These are phyloP conservation scores for Mycena vulgaris DNA, from an alignment of 768 basidiomycete genomes.

Conservation along the genomic window DNA sequence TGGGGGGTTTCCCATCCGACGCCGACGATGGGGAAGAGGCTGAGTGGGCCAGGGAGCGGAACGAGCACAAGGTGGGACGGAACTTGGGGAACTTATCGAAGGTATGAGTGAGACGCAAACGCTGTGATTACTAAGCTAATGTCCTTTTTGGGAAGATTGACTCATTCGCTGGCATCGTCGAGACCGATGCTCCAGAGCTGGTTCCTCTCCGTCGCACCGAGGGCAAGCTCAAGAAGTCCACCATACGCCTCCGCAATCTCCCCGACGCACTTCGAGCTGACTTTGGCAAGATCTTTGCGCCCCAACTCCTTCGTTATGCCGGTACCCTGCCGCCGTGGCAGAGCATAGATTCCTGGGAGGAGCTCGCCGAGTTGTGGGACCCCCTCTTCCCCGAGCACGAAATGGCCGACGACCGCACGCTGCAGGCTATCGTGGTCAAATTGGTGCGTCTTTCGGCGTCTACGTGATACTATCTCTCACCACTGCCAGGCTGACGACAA, in stretches of 20 bases:
- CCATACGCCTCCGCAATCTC: neutral
- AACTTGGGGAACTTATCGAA: neutral
- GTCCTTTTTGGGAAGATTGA: neutral
- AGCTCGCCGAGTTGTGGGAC: slow-evolving; percentile 1
- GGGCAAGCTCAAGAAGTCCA: neutral
- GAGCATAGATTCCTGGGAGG: neutral
- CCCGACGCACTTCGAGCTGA: neutral
- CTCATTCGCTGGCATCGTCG: slow-evolving; percentile 16
- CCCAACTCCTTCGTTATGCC: neutral
- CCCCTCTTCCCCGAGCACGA: neutral
- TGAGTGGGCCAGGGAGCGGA: neutral
- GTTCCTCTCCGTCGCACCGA: neutral
- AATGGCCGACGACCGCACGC: neutral
- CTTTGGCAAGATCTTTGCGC: neutral
- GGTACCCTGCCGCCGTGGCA: neutral
- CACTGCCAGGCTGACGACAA: slow-evolving; percentile 1
- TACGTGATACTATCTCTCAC: neutral
- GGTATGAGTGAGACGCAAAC: neutral
- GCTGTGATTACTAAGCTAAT: neutral
- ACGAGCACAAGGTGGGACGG: neutral
- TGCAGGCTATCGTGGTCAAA: neutral
- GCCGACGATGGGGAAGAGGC: neutral
- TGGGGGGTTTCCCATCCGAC: neutral
- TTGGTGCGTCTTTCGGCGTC: neutral
- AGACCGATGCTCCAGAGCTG: slow-evolving; percentile 8